Base-by-base conservation (phyloP, 768 basidiomycete genomes). In the Terana coerulea region DNA sequence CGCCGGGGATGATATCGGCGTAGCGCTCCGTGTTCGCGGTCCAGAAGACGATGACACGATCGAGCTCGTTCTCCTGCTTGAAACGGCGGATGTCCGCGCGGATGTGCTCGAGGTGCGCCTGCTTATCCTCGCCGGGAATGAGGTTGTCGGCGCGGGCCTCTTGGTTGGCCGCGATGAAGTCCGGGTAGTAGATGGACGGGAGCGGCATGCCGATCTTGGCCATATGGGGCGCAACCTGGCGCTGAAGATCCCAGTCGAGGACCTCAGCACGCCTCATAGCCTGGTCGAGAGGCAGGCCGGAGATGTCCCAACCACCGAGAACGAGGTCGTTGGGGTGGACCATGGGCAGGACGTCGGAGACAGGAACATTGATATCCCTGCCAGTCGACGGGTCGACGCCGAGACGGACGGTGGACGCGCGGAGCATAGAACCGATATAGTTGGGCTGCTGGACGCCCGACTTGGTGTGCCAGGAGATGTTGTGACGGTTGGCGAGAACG, bases 1-100 rank as follows among this genome's bases (percentile, higher is more conserved):
- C 82, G 36, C 95, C 97, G 11, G 88, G 78, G 67, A 98, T 85
- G 69, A 99, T 84, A 56, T 93, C 92, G 60, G 88, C 86, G 81
- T 94, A 99, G 52, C 95, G 88, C 76, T 98, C 97, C 15, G 95
- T 99, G 75, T 99, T 98, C 60, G 91, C 94, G 14, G 95, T 98
- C 95, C 95, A 98, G 77, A 98, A 95, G 56, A 98, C 87, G 61
- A 99, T 71, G 55, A 91, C 82, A 52, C 88, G 88, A 68, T 95
- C 95, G 41, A 98, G 83, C 17, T 71, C 75, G 66, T 98, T 82
- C 54, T 83, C 73, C 47, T 72, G 63, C 76, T 98, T 98, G 81
- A 98, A 98, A 49, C 82, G 79, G 61, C 92, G 89, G 67, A 98
- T 98, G 64, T 98, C 93, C n/a, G 77, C 76, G 49, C 95, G 88